These are phyloP conservation scores for Penicillium freii DNA, from an alignment of 2,329 filamentous ascomycete genomes.

Conservation along the genomic window DNA sequence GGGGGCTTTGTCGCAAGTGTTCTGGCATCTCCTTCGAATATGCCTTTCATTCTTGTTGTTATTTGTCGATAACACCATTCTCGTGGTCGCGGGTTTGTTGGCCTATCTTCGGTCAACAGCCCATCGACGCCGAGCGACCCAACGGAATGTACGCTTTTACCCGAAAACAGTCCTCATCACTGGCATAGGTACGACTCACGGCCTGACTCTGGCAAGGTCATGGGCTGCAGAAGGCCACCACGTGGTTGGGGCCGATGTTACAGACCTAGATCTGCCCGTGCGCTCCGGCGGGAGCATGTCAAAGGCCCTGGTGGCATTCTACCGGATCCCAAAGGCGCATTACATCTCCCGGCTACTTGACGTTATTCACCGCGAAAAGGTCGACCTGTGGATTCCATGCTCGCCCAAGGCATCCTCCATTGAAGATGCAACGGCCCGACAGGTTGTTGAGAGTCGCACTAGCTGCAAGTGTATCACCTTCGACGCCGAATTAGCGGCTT, in stretches of 20 bases:
- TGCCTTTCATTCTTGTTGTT: slow-evolving; percentile 36
- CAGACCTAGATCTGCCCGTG: slow-evolving; percentile 44
- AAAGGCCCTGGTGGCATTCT: slow-evolving; percentile 54
- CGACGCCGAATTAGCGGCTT: slow-evolving; percentile 54
- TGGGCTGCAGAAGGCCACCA: slow-evolving; percentile 64
- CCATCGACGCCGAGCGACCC: slow-evolving; percentile 21
- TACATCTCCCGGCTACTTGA: slow-evolving; percentile 60
- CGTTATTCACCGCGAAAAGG: slow-evolving; percentile 58
- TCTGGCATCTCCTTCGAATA: slow-evolving; percentile 29
- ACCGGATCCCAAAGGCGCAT: slow-evolving; percentile 47
- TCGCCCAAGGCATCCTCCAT: slow-evolving; percentile 65
- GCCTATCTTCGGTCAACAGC: slow-evolving; percentile 24
- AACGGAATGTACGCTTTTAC: slow-evolving; percentile 37
- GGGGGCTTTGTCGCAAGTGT: slow-evolving; percentile 11
- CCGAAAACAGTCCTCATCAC: slow-evolving; percentile 66
- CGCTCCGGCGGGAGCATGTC: slow-evolving; percentile 60
- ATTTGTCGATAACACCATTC: slow-evolving; percentile 50
- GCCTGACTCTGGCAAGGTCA: slow-evolving; percentile 62
- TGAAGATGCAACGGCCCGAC: slow-evolving; percentile 65
- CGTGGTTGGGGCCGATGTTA: slow-evolving; percentile 70
- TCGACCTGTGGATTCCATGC: slow-evolving; percentile 72
- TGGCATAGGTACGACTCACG: slow-evolving; percentile 70
- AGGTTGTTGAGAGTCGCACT: slow-evolving; percentile 58
- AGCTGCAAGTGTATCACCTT: slow-evolving; percentile 64
- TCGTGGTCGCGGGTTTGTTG: slow-evolving; percentile 35